These are phyloP conservation scores for Boechera stricta DNA, from an alignment of 345 rosid species.

Conservation along the genomic window DNA sequence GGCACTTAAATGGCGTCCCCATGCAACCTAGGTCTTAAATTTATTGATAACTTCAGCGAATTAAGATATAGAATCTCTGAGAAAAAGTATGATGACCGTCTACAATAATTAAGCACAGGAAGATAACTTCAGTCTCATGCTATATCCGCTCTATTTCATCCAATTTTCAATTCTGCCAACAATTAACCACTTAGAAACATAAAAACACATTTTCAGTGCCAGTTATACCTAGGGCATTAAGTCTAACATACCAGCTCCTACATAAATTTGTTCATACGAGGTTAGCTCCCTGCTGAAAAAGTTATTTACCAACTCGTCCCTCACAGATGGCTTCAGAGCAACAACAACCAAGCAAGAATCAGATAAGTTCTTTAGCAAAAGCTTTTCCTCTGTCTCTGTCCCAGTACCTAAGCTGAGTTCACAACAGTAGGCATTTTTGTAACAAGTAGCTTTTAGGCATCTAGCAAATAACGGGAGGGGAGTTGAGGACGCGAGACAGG, in stretches of 20 bases:
- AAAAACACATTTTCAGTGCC: not conserved
- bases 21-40: too few relatives aligned
- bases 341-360: conserved; percentile 96
- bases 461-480: too few relatives aligned
- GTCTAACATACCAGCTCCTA: conserved; percentile 80
- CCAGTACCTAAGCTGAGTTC: conserved; percentile 93
- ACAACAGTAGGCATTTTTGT: conserved; percentile 1
- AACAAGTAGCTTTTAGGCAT: not conserved
- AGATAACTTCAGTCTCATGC: too few relatives aligned
- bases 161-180: not conserved
- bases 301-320: conserved; percentile 92
- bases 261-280: conserved; percentile 92
- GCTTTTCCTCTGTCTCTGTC: conserved; percentile 81
- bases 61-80: too few relatives aligned
- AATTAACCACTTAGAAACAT: not conserved
- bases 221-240: not conserved
- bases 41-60: too few relatives aligned
- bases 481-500: not conserved
- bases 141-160: not conserved
- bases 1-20: too few relatives aligned
- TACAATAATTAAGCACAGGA: too few relatives aligned
- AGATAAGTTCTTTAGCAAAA: conserved; percentile 83
- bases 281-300: conserved; percentile 88
- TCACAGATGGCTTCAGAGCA: conserved; percentile 93
- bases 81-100: too few relatives aligned